Base-by-base conservation (phyloP, 2,329 filamentous ascomycete species). In the Polychaeton citri region DNA sequence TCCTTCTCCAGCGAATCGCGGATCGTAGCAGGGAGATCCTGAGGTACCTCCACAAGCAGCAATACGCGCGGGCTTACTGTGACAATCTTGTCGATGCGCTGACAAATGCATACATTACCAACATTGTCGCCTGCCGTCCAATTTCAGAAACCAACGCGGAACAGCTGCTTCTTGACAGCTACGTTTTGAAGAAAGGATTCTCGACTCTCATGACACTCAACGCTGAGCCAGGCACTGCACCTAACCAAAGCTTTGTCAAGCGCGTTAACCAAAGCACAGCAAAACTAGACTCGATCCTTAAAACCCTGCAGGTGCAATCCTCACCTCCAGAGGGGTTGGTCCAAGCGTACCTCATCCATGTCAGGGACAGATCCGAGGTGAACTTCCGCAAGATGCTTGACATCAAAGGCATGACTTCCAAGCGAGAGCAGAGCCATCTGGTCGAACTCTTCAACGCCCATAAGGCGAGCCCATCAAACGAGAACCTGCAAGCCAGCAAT, bases 311-410 rank as follows among this genome's bases (percentile, higher is more conserved):
- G 66, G 88, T 98, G 33, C 84, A 84, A 19, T 77, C 87, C 2
- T 83, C 81, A 4, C 90, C 90, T 0, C 82, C 88, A 0, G 90
- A 98, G 64, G 88, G 84, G 2, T 74, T 98, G 3, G 87, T 98
- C 0, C 88, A 96, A 63, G 90, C 90, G 21, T 98, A 98, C 57
- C 76, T 98, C 21, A 93, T 96, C 58, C 90, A 96, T 62, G 90
- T 98, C 45, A 86, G 76, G 46, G 90, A 98, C 65, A 79, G 82
- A 38, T 93, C 81, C 44, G 90, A 96, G 55, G 74, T 76, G 51
- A 98, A 98, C 62, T 98, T 98, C 72, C 79, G 79, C 54, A 96
- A 95, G 63, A 81, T 98, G 40, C 75, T 98, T 32, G 90, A 98
- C 34, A 71, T 98, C 43, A 98, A 98, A 60, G 90, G 90, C 32